Evolutionary conservation across 106 monocot species (phyloP), one percentile per base, ranked within the genome.

Genomic region (Dendrobium catenatum): DNA sequence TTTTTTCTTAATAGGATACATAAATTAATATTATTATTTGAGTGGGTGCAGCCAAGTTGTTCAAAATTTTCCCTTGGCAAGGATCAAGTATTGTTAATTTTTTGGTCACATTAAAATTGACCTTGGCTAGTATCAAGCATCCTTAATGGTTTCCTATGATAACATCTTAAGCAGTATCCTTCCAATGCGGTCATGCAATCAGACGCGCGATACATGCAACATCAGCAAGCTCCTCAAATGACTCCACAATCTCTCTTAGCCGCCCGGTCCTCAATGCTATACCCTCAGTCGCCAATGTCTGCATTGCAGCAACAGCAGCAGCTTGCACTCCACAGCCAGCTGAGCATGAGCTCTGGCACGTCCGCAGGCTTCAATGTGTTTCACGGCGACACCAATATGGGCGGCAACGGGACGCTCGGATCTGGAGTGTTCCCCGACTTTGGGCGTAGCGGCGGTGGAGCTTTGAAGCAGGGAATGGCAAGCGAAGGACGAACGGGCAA

Each of bases 221-320:
- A 81, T 8, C 95, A 93, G 79, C 86, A 85, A 83, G 76, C 86
- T 26, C 76, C 89, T 80, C 85, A 82, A 66, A 82, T 93, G 86
- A 85, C 86, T n/a, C 84, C 91, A 2, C 93, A 88, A 37, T 86
- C 89, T 8, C 84, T 96, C 5, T 85, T 93, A 87, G 88, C 87
- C 6, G 87, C 91, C 27, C 88, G 96, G 43, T 88, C 93, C n/a
- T 83, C 93, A 3, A 91, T 96, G 89, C 68, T 90, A 3, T 93
- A 93, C 24, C 70, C 89, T 6, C 93, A 93, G 56, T 87, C 96
- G 17, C 85, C 96, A 22, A 79, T 93, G 85, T 85, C 93, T 2
- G 81, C 87, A 20, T 76, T 93, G 43, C 89, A 87, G 73, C 93
- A 88, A 33, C 93, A 88, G 77, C 85, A 87, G 40, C 85, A 87